These are phyloP conservation scores for Kwoniella bestiolae DNA, from an alignment of 768 basidiomycete genomes.

Conservation along the genomic window DNA sequence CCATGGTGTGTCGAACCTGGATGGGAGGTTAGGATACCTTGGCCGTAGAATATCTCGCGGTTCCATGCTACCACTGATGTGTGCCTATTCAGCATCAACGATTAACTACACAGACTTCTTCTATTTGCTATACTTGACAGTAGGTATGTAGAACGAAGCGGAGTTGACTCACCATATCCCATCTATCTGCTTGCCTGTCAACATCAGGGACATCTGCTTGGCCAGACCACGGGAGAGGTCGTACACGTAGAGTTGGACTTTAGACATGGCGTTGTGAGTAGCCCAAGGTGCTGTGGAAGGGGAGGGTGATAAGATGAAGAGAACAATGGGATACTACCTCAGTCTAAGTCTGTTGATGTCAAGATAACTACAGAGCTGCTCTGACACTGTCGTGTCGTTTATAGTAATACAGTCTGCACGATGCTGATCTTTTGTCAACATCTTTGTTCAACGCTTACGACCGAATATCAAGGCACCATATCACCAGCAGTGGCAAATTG, in stretches of 20 bases:
- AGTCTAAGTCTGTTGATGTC: neutral
- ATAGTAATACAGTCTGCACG: too few relatives aligned
- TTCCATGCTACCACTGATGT: conserved; percentile 87
- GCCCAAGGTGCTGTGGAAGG: neutral
- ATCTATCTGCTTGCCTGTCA: conserved; percentile 87
- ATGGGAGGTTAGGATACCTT: conserved; percentile 71
- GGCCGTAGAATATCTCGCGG: conserved; percentile 87
- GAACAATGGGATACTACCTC: neutral
- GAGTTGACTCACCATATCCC: conserved; percentile 75
- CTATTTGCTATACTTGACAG: too few relatives aligned
- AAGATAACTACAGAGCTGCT: neutral
- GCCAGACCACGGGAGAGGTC: conserved; percentile 89
- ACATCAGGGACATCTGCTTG: conserved; percentile 72
- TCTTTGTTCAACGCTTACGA: neutral
- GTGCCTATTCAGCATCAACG: too few relatives aligned
- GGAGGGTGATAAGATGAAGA: neutral
- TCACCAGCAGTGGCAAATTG: neutral
- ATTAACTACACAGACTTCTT: too few relatives aligned
- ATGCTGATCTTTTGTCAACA: neutral
- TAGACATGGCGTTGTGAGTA: conserved; percentile 41
- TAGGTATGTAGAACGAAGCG: too few relatives aligned
- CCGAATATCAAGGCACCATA: neutral
- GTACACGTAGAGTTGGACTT: conserved; percentile 84
- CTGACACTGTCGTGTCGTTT: neutral
- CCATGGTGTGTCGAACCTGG: conserved; percentile 77